Evolutionary conservation across 495 filamentous ascomycete species (phyloP).

Genomic region (Talaromyces nanjingensis): DNA sequence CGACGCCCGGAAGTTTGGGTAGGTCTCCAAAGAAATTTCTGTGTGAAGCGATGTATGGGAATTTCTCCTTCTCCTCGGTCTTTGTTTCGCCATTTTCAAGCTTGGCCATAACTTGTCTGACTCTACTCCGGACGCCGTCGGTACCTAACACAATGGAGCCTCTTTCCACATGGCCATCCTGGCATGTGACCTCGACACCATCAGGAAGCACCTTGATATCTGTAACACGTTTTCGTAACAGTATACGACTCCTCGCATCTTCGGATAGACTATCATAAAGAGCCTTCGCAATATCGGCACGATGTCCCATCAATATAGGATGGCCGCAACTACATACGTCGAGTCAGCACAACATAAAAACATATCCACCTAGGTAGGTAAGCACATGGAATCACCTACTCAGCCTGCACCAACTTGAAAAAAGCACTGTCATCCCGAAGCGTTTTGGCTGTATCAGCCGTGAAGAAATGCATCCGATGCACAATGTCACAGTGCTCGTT

Average conservation of each 20-base stretch:
- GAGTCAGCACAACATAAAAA: conserved; percentile 2
- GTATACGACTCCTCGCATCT: conserved; percentile 16
- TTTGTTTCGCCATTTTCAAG: conserved; percentile 15
- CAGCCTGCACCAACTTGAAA: neutral
- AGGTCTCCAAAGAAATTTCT: conserved; percentile 25
- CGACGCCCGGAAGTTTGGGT: conserved; percentile 6
- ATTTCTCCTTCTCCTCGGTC: neutral
- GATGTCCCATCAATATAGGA: conserved; percentile 15
- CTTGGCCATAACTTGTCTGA: conserved; percentile 1
- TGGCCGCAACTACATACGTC: conserved; percentile 7
- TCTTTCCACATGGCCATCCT: conserved; percentile 17
- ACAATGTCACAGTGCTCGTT: neutral
- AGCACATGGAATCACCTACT: neutral
- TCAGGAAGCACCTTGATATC: conserved; percentile 15
- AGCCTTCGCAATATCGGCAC: conserved; percentile 15
- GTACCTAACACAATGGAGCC: conserved; percentile 19
- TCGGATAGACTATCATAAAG: conserved; percentile 22
- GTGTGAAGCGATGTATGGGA: conserved; percentile 16
- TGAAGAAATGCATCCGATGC: neutral
- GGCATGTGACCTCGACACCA: conserved; percentile 18
- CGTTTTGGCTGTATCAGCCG: neutral
- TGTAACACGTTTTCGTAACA: conserved; percentile 21
- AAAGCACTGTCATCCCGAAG: neutral
- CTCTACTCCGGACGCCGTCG: conserved; percentile 19
- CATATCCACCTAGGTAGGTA: neutral